phyloP scores from a whole-genome alignment of 139 green algal species.

The Picochlorum sp. region DNA sequence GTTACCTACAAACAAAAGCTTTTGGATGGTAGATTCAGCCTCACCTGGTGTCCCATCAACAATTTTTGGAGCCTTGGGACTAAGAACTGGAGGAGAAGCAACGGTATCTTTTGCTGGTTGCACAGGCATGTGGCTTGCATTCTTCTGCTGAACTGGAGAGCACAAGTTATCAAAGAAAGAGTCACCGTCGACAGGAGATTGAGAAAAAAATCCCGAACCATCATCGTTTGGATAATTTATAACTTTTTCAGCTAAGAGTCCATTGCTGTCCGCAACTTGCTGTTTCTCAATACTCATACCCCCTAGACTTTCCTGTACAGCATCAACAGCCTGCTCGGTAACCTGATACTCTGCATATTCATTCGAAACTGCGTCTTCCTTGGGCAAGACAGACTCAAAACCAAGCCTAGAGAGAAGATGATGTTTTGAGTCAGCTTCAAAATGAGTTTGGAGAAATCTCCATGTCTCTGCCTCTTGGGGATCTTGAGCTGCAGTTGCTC shows the following conservation, averaged over 20 bases:
- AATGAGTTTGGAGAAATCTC: conserved; percentile 84
- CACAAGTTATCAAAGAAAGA: conserved; percentile 5
- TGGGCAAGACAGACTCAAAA: conserved; percentile 54
- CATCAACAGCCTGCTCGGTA: not conserved
- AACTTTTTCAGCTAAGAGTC: not conserved
- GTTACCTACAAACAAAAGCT: conserved; percentile 82
- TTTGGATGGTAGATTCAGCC: conserved; percentile 69
- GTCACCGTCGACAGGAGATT: conserved; percentile 1
- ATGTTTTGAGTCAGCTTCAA: conserved; percentile 68
- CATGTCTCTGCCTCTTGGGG: conserved; percentile 82
- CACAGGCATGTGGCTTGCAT: too few relatives aligned
- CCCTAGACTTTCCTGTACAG: conserved; percentile 10
- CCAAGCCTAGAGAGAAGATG: conserved; percentile 75
- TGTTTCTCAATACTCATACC: not conserved
- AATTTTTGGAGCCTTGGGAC: not conserved
- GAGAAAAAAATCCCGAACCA: conserved; percentile 33
- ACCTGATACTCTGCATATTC: not conserved
- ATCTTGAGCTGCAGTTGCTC: not conserved
- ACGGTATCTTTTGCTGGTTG: not conserved
- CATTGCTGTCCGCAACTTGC: not conserved
- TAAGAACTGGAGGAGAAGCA: not conserved
- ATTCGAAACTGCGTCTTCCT: conserved; percentile 7
- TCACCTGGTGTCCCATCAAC: conserved; percentile 26
- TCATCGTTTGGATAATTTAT: conserved; percentile 6
- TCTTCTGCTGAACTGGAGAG: too few relatives aligned